Conservation (phyloP, 2,329 filamentous ascomycete species). For the Fusarium devonianum region DNA sequence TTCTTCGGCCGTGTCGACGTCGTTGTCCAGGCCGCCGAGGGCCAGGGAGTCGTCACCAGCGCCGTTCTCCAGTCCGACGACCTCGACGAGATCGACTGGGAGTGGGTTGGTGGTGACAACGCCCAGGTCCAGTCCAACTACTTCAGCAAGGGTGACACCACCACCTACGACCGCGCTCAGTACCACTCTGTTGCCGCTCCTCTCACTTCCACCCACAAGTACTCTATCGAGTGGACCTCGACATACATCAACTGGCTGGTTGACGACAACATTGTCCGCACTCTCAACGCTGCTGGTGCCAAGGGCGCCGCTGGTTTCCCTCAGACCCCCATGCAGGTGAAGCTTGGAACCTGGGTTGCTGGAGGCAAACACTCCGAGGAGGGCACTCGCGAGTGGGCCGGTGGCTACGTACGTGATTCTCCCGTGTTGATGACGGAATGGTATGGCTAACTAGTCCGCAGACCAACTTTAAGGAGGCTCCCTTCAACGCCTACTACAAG, state of each 20-base stretch:
- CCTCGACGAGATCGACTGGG: constrained; percentile 90
- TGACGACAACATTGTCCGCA: constrained; percentile 67
- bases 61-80: constrained; percentile 89
- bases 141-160: constrained; percentile 76
- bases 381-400: constrained; percentile 77
- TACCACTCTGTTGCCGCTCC: constrained; percentile 66
- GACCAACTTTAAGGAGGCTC: constrained; percentile 60
- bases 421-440: too few relatives aligned
- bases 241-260: constrained; percentile 70
- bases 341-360: constrained; percentile 72
- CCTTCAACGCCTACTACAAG: constrained; percentile 66
- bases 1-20: constrained; percentile 94
- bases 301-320: constrained; percentile 67
- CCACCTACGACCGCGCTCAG: constrained; percentile 73
- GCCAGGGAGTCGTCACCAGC: constrained; percentile 87
- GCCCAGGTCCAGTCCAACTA: constrained; percentile 87
- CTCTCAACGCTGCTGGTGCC: constrained; percentile 66
- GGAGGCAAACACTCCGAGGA: constrained; percentile 64
- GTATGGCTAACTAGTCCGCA: constrained; percentile 41
- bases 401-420: constrained; percentile 53
- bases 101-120: constrained; percentile 83
- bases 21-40: constrained; percentile 78
- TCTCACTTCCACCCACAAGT: constrained; percentile 67
- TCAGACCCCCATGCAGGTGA: constrained; percentile 76
- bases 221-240: constrained; percentile 72